Evolutionary conservation across 2,329 filamentous ascomycete species (phyloP), one percentile per base, ranked within the genome.

Genomic region (Chrysoporthe cubensis): DNA sequence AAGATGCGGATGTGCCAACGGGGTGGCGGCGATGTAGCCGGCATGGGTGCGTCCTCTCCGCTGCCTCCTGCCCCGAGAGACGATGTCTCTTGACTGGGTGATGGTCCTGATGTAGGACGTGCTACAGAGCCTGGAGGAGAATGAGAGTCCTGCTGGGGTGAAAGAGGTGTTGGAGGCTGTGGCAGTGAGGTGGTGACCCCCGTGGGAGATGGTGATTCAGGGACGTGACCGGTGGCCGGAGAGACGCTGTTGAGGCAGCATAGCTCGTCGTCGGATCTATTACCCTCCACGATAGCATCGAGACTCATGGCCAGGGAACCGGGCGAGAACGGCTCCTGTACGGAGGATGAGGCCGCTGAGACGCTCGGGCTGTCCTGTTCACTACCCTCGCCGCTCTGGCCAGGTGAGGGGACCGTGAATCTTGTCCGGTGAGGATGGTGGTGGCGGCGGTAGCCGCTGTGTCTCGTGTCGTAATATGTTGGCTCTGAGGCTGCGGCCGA

Each of bases 301-400:
- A 69, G 59, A 26, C 67, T 69, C 61, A 69, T 46, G 26, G 61
- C 67, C 3, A 67, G 46, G 7, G 67, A 44, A 4, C 43, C 61
- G 7, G 67, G 65, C 14, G 65, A 67, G 34, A 69, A 67, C 18
- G 67, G 67, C 4, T 69, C 67, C 18, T 69, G 67, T 42, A 69
- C 54, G 5, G 65, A 64, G 3, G 65, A 64, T 2, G 65, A 61
- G 16, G 44, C 43, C 5, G 60, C 48, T 6, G 65, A 44, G 21
- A 42, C 37, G 26, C 32, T 44, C 2, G 14, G 56, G 14, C 67
- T 67, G 3, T 57, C 40, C 11, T 64, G 44, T 6, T 66, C 54
- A 16, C 60, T 64, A 13, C 61, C 40, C 6, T 59, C 14, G 16
- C n/a, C 34, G 7, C n/a, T 37, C 21, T 13, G 54, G 9, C 3